Percentiles rank a stretch among this genome's conserved stretches.
These are phyloP conservation scores for Jackrogersella minutella DNA, from an alignment of 495 filamentous ascomycete species.

Conservation along the genomic window DNA sequence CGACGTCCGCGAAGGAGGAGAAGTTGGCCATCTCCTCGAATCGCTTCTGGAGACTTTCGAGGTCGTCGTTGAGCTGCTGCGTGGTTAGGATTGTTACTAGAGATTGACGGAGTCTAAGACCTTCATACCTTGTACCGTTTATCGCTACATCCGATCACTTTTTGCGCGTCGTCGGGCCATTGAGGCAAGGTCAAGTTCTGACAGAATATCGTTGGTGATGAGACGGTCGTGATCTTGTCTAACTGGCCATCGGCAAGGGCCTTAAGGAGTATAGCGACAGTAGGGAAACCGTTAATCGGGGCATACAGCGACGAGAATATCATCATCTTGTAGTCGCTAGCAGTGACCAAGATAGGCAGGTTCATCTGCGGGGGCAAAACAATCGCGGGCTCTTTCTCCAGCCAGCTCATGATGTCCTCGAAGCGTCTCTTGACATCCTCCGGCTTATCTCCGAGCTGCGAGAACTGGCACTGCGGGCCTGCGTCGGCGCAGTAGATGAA, in stretches of 20 bases:
- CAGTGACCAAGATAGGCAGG: constrained; percentile 47
- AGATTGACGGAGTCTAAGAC: not conserved
- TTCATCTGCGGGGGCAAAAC: constrained; percentile 48
- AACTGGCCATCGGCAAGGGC: constrained; percentile 26
- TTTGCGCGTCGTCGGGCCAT: constrained; percentile 56
- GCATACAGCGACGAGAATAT: constrained; percentile 49
- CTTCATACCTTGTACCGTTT: constrained; percentile 49
- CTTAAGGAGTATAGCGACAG: constrained; percentile 44
- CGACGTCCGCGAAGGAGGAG: constrained; percentile 55
- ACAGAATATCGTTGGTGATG: constrained; percentile 42
- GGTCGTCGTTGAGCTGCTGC: constrained; percentile 49
- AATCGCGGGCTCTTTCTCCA: constrained; percentile 57
- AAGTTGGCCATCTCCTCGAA: constrained; percentile 48
- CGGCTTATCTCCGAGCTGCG: constrained; percentile 44
- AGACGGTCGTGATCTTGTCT: constrained; percentile 2
- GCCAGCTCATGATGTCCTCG: constrained; percentile 45
- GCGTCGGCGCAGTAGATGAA: constrained; percentile 50
- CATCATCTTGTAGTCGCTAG: constrained; percentile 44
- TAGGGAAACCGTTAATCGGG: constrained; percentile 45
- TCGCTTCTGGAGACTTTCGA: constrained; percentile 43
- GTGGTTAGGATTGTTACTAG: constrained; percentile 1
- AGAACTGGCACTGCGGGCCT: constrained; percentile 44
- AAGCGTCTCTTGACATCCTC: constrained; percentile 57
- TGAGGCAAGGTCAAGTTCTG: constrained; percentile 52
- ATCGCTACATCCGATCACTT: constrained; percentile 58